Evolutionary conservation across 164 flowering plant genomes (phyloP).

Genomic region (Magnolia changhungtana): DNA sequence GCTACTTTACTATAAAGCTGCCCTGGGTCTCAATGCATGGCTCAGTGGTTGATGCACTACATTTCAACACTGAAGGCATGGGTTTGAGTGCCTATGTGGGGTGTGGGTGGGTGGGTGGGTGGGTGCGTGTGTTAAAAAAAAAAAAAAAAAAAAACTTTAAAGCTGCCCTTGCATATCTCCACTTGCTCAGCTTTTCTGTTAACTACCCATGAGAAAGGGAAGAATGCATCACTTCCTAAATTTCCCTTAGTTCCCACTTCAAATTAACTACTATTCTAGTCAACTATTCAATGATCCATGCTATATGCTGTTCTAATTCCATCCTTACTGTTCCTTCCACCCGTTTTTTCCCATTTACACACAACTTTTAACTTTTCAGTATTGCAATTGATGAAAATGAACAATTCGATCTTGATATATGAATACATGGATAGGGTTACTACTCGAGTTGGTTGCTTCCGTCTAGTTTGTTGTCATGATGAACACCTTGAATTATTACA

Average conservation of each 20-base stretch:
- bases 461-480: not conserved
- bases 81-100: too few relatives aligned
- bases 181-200: too few relatives aligned
- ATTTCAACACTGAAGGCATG: too few relatives aligned
- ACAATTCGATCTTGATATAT: not conserved
- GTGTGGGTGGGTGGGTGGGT: too few relatives aligned
- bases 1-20: too few relatives aligned
- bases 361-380: not conserved
- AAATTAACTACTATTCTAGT: not conserved
- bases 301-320: not conserved
- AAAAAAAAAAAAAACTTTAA: too few relatives aligned
- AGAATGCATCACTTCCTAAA: not conserved
- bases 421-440: not conserved
- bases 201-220: too few relatives aligned
- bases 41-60: too few relatives aligned
- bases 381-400: not conserved
- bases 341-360: not conserved
- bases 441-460: not conserved
- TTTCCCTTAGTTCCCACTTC: not conserved
- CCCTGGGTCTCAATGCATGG: too few relatives aligned
- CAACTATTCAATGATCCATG: not conserved
- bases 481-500: not conserved
- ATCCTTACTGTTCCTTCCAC: not conserved
- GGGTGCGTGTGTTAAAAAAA: too few relatives aligned
- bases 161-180: too few relatives aligned